Percentiles rank a stretch among this genome's conserved stretches.
These are phyloP conservation scores for Annona cherimola DNA, from an alignment of 164 flowering plant species.

Conservation along the genomic window DNA sequence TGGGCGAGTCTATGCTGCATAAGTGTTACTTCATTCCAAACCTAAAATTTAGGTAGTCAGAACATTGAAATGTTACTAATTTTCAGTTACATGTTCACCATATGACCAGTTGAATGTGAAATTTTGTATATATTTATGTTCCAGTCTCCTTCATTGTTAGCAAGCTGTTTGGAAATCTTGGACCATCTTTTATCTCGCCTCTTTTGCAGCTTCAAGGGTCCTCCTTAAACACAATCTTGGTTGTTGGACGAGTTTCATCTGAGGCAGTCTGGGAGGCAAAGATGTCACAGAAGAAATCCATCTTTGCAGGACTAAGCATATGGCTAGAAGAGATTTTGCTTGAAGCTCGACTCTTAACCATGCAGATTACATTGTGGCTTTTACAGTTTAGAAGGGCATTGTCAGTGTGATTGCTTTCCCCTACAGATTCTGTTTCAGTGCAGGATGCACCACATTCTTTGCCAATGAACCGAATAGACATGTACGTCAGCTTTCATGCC, in stretches of 20 bases:
- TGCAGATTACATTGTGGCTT: slow-evolving; percentile 76
- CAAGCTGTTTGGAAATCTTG: not conserved
- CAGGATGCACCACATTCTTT: not conserved
- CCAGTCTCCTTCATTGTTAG: not conserved
- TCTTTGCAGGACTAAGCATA: slow-evolving; percentile 34
- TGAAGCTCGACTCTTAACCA: slow-evolving; percentile 55
- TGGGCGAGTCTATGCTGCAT: too few relatives aligned
- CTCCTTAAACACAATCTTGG: slow-evolving; percentile 66
- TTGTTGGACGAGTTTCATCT: slow-evolving; percentile 80
- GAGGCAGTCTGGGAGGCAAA: slow-evolving; percentile 71
- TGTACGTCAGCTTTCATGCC: not conserved
- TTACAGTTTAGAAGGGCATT: slow-evolving; percentile 52
- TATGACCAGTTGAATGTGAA: not conserved
- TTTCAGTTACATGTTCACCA: not conserved
- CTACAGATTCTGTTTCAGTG: not conserved
- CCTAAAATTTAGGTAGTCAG: not conserved
- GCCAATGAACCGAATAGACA: not conserved
- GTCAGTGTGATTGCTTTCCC: slow-evolving; percentile 13
- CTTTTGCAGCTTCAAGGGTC: slow-evolving; percentile 47
- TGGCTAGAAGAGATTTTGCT: slow-evolving; percentile 54
- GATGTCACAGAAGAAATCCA: slow-evolving; percentile 43
- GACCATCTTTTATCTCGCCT: not conserved
- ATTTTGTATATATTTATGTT: not conserved
- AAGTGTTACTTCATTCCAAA: too few relatives aligned
- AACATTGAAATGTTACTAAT: not conserved